Base-by-base conservation (phyloP, 768 basidiomycete species). In the Trametes elegans region DNA sequence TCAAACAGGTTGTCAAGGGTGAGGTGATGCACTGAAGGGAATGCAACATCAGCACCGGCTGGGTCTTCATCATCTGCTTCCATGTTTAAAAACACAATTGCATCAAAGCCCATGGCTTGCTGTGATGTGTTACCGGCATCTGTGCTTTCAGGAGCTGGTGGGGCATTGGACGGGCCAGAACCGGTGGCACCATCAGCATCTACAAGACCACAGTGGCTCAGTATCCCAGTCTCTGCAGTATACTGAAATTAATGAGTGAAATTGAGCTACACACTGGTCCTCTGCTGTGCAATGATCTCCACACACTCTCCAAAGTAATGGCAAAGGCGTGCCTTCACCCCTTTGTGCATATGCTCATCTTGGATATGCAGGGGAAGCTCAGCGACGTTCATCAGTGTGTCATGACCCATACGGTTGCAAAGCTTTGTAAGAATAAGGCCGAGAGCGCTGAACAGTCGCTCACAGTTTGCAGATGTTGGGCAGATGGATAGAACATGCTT, bases 371-470 rank as follows among this genome's bases (percentile, higher is more conserved):
- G 28, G 27, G 32, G 43, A 19, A 45, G 43, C 18, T 45, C 43
- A 11, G 43, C 43, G n/a, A 45, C n/a, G 28, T 45, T 45, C 43
- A 45, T 45, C 16, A 45, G 43, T 31, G 43, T 45, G 28, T 45
- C 29, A n/a, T 45, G 43, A 19, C 43, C 43, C 43, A 45, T 31
- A 11, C 43, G 28, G 27, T 28, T 45, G 28, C 43, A 29, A 9
- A 45, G 43, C 19, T 45, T 45, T 7, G 28, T 45, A 14, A 45
- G 18, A n/a, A 45, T 41, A 24, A 41, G 40, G 13, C 40, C 40
- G 9, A 41, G 40, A 9, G 40, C 40, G 40, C 40, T 41, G 16
- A 41, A 41, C 19, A 41, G 40, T 10, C 40, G 40, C 40, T 41
- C 21, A 24, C 40, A 41, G 21, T 41, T 41, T 19, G 40, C 40